These are phyloP conservation scores for Hyaloscypha finlandica DNA, from an alignment of 495 filamentous ascomycete species.

Conservation along the genomic window DNA sequence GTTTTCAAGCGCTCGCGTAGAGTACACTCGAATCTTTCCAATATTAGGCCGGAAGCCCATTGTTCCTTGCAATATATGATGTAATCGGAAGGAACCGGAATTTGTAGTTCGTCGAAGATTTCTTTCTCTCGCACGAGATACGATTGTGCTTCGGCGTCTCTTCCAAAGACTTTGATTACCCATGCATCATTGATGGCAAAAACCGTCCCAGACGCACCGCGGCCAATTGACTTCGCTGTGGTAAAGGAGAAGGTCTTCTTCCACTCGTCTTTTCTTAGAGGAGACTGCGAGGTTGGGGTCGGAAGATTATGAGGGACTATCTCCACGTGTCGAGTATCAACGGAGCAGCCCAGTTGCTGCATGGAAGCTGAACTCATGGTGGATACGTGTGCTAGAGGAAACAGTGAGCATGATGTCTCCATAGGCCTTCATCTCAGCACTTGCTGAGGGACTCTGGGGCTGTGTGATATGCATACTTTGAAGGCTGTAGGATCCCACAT, in stretches of 20 bases:
- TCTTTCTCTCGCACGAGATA: slow-evolving; percentile 2
- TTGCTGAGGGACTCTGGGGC: too few species aligned
- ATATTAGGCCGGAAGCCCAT: slow-evolving; percentile 4
- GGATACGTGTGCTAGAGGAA: too few species aligned
- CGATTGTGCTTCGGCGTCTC: not conserved
- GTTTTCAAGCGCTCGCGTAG: not conserved
- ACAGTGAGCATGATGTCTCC: too few species aligned
- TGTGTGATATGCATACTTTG: too few species aligned
- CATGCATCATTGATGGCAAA: not conserved
- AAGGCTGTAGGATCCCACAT: too few species aligned
- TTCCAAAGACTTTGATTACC: slow-evolving; percentile 7
- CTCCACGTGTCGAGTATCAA: not conserved
- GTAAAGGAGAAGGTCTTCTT: slow-evolving; percentile 6
- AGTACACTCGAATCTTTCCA: slow-evolving; percentile 1
- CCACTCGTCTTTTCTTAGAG: slow-evolving; percentile 6
- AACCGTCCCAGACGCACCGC: slow-evolving; percentile 2
- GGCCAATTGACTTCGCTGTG: not conserved
- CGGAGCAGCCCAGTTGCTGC: not conserved
- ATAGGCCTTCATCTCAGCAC: too few species aligned
- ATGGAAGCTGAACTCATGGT: too few species aligned
- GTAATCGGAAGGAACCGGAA: not conserved
- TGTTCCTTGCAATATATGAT: slow-evolving; percentile 2
- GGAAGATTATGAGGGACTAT: not conserved
- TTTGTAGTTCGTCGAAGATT: slow-evolving; percentile 7
- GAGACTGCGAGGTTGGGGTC: not conserved